A percentile compares a stretch with the other conserved stretches of the same genome.
phyloP scores from a whole-genome alignment of 1,284 basidiomycete species.

The Cerrena zonata region DNA sequence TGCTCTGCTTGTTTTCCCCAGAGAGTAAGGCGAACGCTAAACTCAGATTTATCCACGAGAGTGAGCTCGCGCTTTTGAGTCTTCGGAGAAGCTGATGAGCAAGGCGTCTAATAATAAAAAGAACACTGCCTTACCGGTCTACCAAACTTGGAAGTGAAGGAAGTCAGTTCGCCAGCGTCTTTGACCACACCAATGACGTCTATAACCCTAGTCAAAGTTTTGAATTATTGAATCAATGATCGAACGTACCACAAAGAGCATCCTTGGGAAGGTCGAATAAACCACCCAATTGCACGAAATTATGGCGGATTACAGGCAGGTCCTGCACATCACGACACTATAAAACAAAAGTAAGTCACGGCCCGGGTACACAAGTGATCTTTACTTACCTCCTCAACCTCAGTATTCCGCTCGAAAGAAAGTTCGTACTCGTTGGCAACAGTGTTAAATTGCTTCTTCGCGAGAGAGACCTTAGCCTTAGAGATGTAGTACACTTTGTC shows the following conservation, averaged over 20 bases:
- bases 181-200: slow-evolving; percentile 85
- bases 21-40: slow-evolving; percentile 80
- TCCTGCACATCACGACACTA: slow-evolving; percentile 74
- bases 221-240: slow-evolving; percentile 12
- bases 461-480: slow-evolving; percentile 86
- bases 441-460: slow-evolving; percentile 95
- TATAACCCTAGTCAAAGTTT: slow-evolving; percentile 26
- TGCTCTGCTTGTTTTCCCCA: slow-evolving; percentile 96
- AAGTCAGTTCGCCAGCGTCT: slow-evolving; percentile 64
- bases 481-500: slow-evolving; percentile 92
- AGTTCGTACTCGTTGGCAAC: slow-evolving; percentile 93
- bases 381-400: slow-evolving; percentile 66
- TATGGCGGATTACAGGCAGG: slow-evolving; percentile 79
- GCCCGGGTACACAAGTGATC: not conserved
- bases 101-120: not conserved
- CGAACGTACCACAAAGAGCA: slow-evolving; percentile 62
- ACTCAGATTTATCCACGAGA: slow-evolving; percentile 82
- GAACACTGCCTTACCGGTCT: slow-evolving; percentile 44
- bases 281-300: slow-evolving; percentile 66
- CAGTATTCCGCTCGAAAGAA: slow-evolving; percentile 76
- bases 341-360: slow-evolving; percentile 6
- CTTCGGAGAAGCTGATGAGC: slow-evolving; percentile 35
- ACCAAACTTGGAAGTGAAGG: slow-evolving; percentile 71
- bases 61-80: slow-evolving; percentile 84
- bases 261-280: slow-evolving; percentile 72